phyloP scores from a whole-genome alignment of 2,329 filamentous ascomycete genomes.

The Malbranchea cinnamomea region DNA sequence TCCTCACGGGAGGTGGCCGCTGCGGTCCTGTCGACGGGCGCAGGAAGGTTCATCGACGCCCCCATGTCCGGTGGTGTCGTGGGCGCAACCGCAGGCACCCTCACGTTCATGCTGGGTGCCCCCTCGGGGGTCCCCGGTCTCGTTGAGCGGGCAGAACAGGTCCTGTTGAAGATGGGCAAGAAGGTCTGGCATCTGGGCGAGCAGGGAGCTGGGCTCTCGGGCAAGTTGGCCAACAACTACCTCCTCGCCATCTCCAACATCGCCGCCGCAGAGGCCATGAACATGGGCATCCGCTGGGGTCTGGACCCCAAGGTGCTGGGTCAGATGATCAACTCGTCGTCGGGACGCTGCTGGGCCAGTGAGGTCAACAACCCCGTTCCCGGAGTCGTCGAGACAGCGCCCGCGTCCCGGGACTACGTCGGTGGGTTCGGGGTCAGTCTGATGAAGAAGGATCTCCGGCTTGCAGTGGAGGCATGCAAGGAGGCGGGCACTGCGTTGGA shows the following conservation, averaged over 20 bases:
- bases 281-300: constrained; percentile 48
- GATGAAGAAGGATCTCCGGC: constrained; percentile 65
- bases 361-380: constrained; percentile 91
- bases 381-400: constrained; percentile 62
- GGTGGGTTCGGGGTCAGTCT: constrained; percentile 64
- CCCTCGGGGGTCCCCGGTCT: constrained; percentile 33
- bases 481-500: constrained; percentile 52
- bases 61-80: constrained; percentile 96
- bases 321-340: constrained; percentile 81
- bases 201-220: constrained; percentile 73
- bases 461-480: constrained; percentile 57
- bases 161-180: constrained; percentile 71
- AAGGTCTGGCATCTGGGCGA: constrained; percentile 72
- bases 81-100: constrained; percentile 68
- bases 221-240: constrained; percentile 96
- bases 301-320: constrained; percentile 54
- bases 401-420: constrained; percentile 59
- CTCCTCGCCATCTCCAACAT: constrained; percentile 87
- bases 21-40: constrained; percentile 48
- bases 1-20: constrained; percentile 67
- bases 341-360: constrained; percentile 89
- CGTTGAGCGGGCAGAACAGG: constrained; percentile 49
- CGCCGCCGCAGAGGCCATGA: constrained; percentile 52
- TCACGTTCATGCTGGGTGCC: constrained; percentile 92
- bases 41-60: constrained; percentile 76